Evolutionary conservation across 768 basidiomycete species (phyloP), one percentile per base, ranked within the genome.

Genomic region (Phaeotremella fagi): DNA sequence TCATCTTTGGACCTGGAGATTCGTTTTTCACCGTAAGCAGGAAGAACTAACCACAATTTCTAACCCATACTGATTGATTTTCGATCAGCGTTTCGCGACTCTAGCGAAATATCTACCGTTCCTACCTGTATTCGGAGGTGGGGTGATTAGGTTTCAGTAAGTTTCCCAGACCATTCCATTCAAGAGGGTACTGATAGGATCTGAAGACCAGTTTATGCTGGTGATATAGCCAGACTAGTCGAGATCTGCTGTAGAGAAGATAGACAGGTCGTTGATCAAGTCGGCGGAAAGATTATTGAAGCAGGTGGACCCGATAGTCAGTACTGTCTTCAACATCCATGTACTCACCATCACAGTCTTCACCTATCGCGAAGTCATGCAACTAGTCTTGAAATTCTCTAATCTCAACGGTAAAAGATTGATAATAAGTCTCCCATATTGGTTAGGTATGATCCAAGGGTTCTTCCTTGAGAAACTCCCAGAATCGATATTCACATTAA

Each of bases 61-160:
- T n/a, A n/a, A n/a, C n/a, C n/a, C n/a, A n/a, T n/a, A n/a, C n/a
- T n/a, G n/a, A n/a, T n/a, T n/a, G n/a, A n/a, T 7, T 33, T 7
- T 16, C 31, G 9, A 33, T 33, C 31, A 86, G 85, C 78, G 83
- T 37, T 86, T 88, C 62, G 82, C 83, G 26, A 77, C 74, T 24
- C 70, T 88, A 25, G 80, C 84, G 0, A 77, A 76, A 45, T 76
- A 80, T 55, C 72, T 87, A 28, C 86, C 86, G 1, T 82, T 86
- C 66, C 71, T 87, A 24, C 86, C 86, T n/a, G 84, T 88, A 4
- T 87, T 86, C 63, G 83, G 81, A 7, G 83, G 83, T n/a, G 86
- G 87, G 1, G 71, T 59, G 9, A 76, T 84, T 4, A 78, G 75
- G 23, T 87, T 87, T 64, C 86, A 87, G 72, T 71, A 49, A 59